Evolutionary conservation across 1,284 basidiomycete species (phyloP).

Genomic region (Phellopilus nigrolimitatus): DNA sequence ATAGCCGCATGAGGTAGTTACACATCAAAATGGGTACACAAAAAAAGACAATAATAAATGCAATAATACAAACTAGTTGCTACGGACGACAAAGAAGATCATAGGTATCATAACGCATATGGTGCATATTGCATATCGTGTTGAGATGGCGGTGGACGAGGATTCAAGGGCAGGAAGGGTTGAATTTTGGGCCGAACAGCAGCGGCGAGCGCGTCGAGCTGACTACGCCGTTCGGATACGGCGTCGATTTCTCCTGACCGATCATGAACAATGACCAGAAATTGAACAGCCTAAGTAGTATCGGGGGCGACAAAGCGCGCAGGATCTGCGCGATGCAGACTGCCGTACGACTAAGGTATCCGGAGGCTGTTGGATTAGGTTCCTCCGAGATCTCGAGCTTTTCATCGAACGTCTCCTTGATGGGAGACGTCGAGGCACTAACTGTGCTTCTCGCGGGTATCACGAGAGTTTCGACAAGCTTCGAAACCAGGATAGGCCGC

Average conservation of each 20-base stretch:
- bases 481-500: constrained; percentile 13
- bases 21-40: not conserved
- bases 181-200: constrained; percentile 2
- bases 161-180: not conserved
- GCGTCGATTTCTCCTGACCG: not conserved
- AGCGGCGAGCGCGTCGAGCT: not conserved
- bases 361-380: not conserved
- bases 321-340: constrained; percentile 10
- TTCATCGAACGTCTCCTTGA: constrained; percentile 13
- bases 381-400: not conserved
- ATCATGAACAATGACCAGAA: constrained; percentile 12
- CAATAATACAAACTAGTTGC: not conserved
- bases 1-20: constrained; percentile 7
- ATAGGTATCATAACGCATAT: constrained; percentile 4
- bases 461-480: constrained; percentile 10
- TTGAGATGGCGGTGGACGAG: not conserved
- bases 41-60: not conserved
- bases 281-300: constrained; percentile 16
- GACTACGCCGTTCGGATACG: not conserved
- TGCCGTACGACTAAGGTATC: constrained; percentile 5
- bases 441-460: constrained; percentile 8
- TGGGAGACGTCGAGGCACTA: constrained; percentile 7
- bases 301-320: constrained; percentile 18
- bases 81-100: not conserved
- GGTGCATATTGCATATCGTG: not conserved